Evolutionary conservation across 352 stramenopile species (phyloP), one percentile per base, ranked within the genome.

Genomic region (Saprolegnia diclina): DNA sequence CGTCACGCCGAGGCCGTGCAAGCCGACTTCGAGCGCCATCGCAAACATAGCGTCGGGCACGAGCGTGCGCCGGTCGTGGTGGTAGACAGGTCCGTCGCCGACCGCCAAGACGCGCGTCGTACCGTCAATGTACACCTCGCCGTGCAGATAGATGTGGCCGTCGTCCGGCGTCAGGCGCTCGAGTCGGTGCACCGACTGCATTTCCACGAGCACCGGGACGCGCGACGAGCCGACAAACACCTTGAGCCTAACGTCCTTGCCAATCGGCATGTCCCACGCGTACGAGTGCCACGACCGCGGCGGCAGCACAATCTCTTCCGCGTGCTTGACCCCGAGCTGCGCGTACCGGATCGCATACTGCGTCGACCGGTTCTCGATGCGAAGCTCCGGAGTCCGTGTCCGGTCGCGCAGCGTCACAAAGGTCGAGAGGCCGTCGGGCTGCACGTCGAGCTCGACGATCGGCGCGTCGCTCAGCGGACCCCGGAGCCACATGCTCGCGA

Each of bases 71-170:
- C 85, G 80, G 38, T 90, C 75, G 11, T 84, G 72, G 0, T 77
- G 76, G 64, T 82, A 94, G 9, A 79, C 74, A 5, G 75, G 83
- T 13, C 81, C 87, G 59, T 95, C 87, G 19, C 87, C 84, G 45
- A 94, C 77, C 0, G 86, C 85, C 52, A 93, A 81, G 19, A 95
- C 87, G 65, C 87, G 79, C 7, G 87, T 94, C 13, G 76, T 80
- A 9, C 79, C 79, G 66, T 95, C 85, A 67, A 95, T 91, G 71
- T 95, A 95, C 56, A 95, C 85, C 73, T 95, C 87, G 29, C 77
- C 87, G 53, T 85, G 76, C 53, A 95, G 66, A 14, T 56, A n/a
- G 22, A 46, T 21, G 13, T 38, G 29, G 19, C 65, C 65, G 6
- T 81, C 78, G 18, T 80, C 74, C 9, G 82, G 78, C 38, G 79